Base-by-base conservation (phyloP, 2,329 filamentous ascomycete species). In the Gnomoniopsis sp. region DNA sequence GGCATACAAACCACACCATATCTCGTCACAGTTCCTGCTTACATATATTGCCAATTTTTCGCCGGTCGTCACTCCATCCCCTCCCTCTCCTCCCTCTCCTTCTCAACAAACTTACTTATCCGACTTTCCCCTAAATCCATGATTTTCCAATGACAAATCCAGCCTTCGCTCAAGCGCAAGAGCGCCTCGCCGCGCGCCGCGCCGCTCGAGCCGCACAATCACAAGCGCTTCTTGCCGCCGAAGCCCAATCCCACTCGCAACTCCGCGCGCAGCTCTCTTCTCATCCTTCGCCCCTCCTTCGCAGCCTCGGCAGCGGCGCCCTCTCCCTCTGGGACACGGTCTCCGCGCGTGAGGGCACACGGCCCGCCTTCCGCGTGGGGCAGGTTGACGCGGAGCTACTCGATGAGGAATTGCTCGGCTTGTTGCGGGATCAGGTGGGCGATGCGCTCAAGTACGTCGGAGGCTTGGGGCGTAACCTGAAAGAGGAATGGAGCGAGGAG, bases 351-450 rank as follows among this genome's bases (percentile, higher is more conserved):
- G 87, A 92, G 69, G 91, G 91, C 48, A 93, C 90, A 23, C 80
- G 86, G 17, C 93, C 95, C 6, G 88, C 90, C 12, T 97, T 96
- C 72, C 88, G 95, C 55, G 95, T 99, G 30, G 92, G 93, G 11
- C 95, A 99, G 75, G 91, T 98, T 47, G 95, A 99, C 73, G 92
- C 95, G 41, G 95, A 98, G 73, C 79, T 99, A 52, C 82, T 99
- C 19, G 95, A 99, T 72, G 91, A 96, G 70, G 95, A 98, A 76
- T 80, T 99, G 49, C 80, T 98, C 23, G 84, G 85, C n/a, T 81
- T 98, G 64, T 78, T 99, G 60, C 92, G 90, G 70, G 85, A 83
- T 6, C 93, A 99, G 74, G 91, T 95, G 34, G 88, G 87, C 65
- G 91, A 97, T 65, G 95, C 87, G 14, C 77, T 98, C 59, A 96